These are phyloP conservation scores for Rhizoctonia solani DNA, from an alignment of 1,284 basidiomycete genomes.

Conservation along the genomic window DNA sequence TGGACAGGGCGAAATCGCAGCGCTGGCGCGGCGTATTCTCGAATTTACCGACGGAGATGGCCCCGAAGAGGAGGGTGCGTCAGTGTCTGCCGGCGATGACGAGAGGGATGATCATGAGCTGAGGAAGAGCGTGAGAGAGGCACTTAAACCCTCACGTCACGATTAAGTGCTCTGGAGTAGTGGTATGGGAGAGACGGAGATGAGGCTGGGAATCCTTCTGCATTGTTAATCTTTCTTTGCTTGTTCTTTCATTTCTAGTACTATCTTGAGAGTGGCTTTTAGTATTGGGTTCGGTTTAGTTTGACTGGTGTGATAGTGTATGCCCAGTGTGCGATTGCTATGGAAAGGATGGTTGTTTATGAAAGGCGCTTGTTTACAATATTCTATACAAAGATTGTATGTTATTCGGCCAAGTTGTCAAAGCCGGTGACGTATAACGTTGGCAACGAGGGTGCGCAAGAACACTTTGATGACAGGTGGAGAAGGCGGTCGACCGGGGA, in stretches of 20 bases:
- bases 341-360: slow-evolving; percentile 13
- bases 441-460: no score
- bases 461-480: no score
- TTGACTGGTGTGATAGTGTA: slow-evolving; percentile 31
- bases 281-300: slow-evolving; percentile 8
- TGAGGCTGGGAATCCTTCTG: slow-evolving; percentile 3
- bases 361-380: not conserved
- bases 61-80: slow-evolving; percentile 58
- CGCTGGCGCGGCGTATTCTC: slow-evolving; percentile 80
- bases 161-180: not conserved
- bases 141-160: slow-evolving; percentile 50
- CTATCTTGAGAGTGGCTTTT: slow-evolving; percentile 19
- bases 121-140: slow-evolving; percentile 75
- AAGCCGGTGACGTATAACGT: no score
- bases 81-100: slow-evolving; percentile 47
- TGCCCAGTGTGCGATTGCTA: slow-evolving; percentile 16
- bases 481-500: no score
- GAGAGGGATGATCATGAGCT: slow-evolving; percentile 72
- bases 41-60: slow-evolving; percentile 78
- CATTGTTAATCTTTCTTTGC: slow-evolving; percentile 4
- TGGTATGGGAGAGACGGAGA: not conserved
- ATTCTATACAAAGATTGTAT: no score
- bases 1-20: slow-evolving; percentile 85
- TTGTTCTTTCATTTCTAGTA: slow-evolving; percentile 35
- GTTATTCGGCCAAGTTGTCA: no score